A percentile compares a stretch with the other conserved stretches of the same genome.
Conservation (phyloP, 805 yeast genomes). For the Grigorovia yakushimaensis region DNA sequence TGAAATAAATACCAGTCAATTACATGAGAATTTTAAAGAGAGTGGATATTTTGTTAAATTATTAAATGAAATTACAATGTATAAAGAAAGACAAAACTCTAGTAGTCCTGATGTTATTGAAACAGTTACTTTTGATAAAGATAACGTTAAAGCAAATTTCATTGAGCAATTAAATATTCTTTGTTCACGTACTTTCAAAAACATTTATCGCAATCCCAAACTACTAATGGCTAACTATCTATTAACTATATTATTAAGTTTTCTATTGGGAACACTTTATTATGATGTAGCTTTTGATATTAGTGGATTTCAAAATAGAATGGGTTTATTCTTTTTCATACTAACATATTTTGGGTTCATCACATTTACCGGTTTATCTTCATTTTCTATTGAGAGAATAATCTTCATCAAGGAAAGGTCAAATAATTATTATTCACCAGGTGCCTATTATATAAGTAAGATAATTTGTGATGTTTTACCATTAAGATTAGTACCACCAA, state of each 20-base stretch:
- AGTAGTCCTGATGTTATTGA: neutral
- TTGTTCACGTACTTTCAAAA: slow-evolving; percentile 81
- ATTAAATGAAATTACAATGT: slow-evolving; percentile 11
- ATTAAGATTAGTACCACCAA: slow-evolving; percentile 84
- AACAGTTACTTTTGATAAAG: slow-evolving; percentile 5
- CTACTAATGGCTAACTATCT: slow-evolving; percentile 78
- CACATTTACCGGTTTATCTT: slow-evolving; percentile 81
- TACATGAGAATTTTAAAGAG: slow-evolving; percentile 27
- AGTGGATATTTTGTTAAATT: slow-evolving; percentile 10
- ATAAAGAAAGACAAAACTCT: slow-evolving; percentile 17
- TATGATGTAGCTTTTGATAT: slow-evolving; percentile 79
- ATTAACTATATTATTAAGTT: slow-evolving; percentile 64
- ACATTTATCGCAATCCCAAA: slow-evolving; percentile 85
- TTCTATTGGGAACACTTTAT: slow-evolving; percentile 78
- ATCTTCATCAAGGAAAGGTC: slow-evolving; percentile 90
- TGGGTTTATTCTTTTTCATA: slow-evolving; percentile 86
- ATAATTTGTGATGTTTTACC: slow-evolving; percentile 90
- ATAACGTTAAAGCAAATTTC: slow-evolving; percentile 39
- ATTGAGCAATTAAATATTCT: slow-evolving; percentile 60
- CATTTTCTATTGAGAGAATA: slow-evolving; percentile 80
- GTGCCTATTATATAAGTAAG: slow-evolving; percentile 77
- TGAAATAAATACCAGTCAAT: slow-evolving; percentile 11
- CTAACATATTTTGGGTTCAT: slow-evolving; percentile 91
- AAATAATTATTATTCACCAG: slow-evolving; percentile 84
- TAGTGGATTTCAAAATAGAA: slow-evolving; percentile 91